Evolutionary conservation across 768 basidiomycete species (phyloP), one percentile per base, ranked within the genome.

Genomic region (Podaxis sp.): DNA sequence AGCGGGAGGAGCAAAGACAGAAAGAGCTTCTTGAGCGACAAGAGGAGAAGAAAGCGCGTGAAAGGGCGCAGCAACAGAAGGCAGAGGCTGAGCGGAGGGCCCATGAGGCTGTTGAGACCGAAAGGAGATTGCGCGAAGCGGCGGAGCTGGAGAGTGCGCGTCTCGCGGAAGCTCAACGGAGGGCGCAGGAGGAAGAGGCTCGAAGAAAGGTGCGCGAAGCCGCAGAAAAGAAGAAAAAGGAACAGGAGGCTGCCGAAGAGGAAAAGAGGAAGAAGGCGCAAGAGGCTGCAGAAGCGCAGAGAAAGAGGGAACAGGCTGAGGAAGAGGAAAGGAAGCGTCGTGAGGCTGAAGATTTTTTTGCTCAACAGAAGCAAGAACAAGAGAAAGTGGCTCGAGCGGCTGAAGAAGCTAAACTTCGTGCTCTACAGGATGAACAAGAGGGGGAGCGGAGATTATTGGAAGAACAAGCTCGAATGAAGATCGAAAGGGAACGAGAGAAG

Each of bases 21-120:
- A 52, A 30, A 19, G 58, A 51, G 19, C 38, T 33, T 11, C 38
- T 33, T 11, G 33, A 59, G 17, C 48, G 17, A 9, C 55, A 39
- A 52, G 55, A 61, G 52, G 49, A 42, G 53, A 58, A 54, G 61
- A 65, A 57, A 52, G 19, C 44, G 28, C 22, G 49, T 51, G 24
- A 54, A 24, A 33, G 33, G 33, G 33, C 33, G 8, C 52, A 64
- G 46, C 22, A 13, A 11, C 39, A 22, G 40, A 46, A 52, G 28
- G 59, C 42, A 7, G 49, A 44, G 28, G 22, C 15, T 5, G 44
- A 33, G 28, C 48, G n/a, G 44, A 44, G 19, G 42, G 26, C 28
- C 22, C 44, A 46, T 17, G 44, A 48, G 7, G 39, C 40, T 11
- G 59, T 28, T 11, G 46, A 38, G 33, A 17, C 30, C 17, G 57